A percentile compares a stretch with the other conserved stretches of the same genome.
Conservation (phyloP, 345 rosid species). For the Durio zibethinus region DNA sequence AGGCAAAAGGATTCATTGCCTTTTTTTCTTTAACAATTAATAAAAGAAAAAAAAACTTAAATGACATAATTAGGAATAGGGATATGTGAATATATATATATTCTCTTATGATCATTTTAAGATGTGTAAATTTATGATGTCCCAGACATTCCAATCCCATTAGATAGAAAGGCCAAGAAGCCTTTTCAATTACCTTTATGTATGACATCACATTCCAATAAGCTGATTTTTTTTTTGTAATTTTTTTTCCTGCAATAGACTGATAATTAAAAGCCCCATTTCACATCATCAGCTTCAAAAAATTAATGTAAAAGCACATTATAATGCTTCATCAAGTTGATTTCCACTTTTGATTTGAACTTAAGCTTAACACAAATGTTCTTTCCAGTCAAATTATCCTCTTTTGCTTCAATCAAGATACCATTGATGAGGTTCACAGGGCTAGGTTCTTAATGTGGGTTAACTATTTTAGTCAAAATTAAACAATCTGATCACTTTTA, state of each 20-base stretch:
- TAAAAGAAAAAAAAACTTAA: too few relatives aligned
- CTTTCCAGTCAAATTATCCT: background rate
- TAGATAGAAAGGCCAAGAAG: background rate
- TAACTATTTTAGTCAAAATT: conserved; percentile 18
- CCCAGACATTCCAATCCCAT: background rate
- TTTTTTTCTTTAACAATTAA: background rate
- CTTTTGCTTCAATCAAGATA: background rate
- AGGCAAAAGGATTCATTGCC: background rate
- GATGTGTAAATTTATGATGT: background rate
- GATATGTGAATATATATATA: too few relatives aligned
- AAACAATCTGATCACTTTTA: background rate
- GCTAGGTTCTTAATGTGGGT: background rate
- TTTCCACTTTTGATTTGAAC: background rate
- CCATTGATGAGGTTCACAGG: background rate
- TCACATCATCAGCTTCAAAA: background rate
- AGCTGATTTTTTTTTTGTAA: background rate
- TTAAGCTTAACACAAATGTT: background rate
- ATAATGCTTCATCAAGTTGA: background rate
- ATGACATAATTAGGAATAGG: background rate
- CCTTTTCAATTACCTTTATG: conserved; percentile 9
- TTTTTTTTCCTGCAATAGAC: background rate
- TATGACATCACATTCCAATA: conserved; percentile 16
- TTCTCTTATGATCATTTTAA: background rate
- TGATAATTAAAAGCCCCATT: background rate
- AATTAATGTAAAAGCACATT: background rate